These are phyloP conservation scores for Barnettozyma siamensis DNA, from an alignment of 805 yeast species.

Conservation along the genomic window DNA sequence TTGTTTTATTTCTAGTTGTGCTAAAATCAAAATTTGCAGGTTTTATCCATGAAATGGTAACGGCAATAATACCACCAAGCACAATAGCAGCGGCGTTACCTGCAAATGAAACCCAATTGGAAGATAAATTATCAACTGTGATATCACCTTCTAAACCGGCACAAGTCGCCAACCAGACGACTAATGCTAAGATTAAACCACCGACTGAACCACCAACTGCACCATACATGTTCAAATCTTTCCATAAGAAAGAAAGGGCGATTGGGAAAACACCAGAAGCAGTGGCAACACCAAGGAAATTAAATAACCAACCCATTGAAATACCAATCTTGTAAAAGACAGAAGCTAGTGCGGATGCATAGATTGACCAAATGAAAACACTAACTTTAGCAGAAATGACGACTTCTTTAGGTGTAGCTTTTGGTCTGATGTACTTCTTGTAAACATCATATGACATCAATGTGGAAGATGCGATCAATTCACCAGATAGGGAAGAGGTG, in stretches of 20 bases:
- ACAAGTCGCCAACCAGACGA: slow-evolving; percentile 35
- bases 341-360: slow-evolving; percentile 32
- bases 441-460: slow-evolving; percentile 42
- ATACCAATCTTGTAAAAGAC: slow-evolving; percentile 32
- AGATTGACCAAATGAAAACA: slow-evolving; percentile 35
- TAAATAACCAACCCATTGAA: slow-evolving; percentile 34
- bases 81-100: slow-evolving; percentile 35
- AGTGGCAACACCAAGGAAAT: slow-evolving; percentile 37
- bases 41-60: slow-evolving; percentile 27
- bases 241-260: slow-evolving; percentile 35
- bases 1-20: slow-evolving; percentile 31
- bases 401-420: slow-evolving; percentile 37
- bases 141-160: slow-evolving; percentile 32
- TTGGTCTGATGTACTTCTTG: slow-evolving; percentile 36
- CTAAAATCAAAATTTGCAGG: slow-evolving; percentile 37
- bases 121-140: slow-evolving; percentile 28
- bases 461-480: slow-evolving; percentile 36
- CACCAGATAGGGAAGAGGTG: slow-evolving; percentile 37
- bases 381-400: slow-evolving; percentile 37
- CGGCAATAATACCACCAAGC: slow-evolving; percentile 32
- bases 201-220: slow-evolving; percentile 34
- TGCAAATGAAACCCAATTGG: slow-evolving; percentile 37
- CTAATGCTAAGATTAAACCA: slow-evolving; percentile 32
- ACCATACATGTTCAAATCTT: slow-evolving; percentile 30
- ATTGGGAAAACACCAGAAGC: slow-evolving; percentile 37